phyloP scores from a whole-genome alignment of 2,329 filamentous ascomycete genomes.

The Hymenoscyphus repandus region DNA sequence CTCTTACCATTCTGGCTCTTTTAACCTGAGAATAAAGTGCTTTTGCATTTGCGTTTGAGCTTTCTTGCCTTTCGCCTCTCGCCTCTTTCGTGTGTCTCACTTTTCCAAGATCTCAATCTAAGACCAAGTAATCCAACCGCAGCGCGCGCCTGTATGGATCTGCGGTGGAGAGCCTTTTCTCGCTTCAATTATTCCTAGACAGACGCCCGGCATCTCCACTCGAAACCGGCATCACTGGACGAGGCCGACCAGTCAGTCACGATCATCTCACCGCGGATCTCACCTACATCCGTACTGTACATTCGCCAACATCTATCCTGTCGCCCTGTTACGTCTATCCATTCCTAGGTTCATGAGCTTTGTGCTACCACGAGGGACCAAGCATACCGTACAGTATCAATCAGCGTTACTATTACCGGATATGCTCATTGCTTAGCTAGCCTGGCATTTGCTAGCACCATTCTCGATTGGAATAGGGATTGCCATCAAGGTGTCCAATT shows the following conservation, averaged over 20 bases:
- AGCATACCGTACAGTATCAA: too few relatives aligned
- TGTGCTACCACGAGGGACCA: too few relatives aligned
- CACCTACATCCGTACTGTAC: too few relatives aligned
- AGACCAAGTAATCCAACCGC: neutral
- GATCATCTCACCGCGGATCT: too few relatives aligned
- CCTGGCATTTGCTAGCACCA: too few relatives aligned
- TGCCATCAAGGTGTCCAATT: neutral
- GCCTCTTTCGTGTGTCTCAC: neutral
- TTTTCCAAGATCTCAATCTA: neutral
- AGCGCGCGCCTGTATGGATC: constrained; percentile 2
- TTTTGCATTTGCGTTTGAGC: neutral
- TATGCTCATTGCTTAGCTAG: too few relatives aligned
- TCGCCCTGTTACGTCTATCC: too few relatives aligned
- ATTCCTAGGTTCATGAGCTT: too few relatives aligned
- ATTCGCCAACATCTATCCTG: too few relatives aligned
- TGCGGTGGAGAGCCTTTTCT: neutral
- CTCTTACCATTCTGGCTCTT: neutral
- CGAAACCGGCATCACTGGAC: too few relatives aligned
- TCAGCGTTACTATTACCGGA: too few relatives aligned
- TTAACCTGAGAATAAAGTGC: neutral
- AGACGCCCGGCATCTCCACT: neutral
- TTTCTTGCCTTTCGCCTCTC: neutral
- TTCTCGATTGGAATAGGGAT: neutral
- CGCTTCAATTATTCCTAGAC: neutral
- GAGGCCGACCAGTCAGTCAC: too few relatives aligned